These are phyloP conservation scores for Mycena venus DNA, from an alignment of 768 basidiomycete genomes.

Conservation along the genomic window DNA sequence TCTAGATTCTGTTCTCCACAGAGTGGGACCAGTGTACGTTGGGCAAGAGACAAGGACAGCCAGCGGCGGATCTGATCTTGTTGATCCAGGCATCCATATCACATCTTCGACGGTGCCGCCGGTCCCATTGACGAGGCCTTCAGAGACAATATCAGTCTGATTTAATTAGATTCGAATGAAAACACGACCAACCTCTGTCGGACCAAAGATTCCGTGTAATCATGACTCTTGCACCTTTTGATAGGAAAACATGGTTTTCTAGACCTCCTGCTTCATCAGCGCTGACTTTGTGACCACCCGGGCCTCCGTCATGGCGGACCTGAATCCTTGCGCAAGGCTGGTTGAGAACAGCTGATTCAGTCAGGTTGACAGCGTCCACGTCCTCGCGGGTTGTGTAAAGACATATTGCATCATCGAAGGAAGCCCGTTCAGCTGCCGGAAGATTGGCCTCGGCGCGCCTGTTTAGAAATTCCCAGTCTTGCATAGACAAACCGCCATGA, in stretches of 20 bases:
- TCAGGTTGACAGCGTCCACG: too few relatives aligned
- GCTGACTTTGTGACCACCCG: background rate
- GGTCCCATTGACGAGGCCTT: conserved; percentile 33
- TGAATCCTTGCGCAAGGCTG: too few relatives aligned
- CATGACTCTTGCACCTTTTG: conserved; percentile 24
- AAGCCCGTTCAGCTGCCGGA: too few relatives aligned
- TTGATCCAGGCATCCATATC: conserved; percentile 25
- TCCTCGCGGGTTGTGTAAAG: conserved; percentile 20
- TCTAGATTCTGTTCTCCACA: conserved; percentile 17
- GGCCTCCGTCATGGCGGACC: too few relatives aligned
- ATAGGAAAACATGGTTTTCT: background rate
- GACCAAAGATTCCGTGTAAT: conserved; percentile 21
- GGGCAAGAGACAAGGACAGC: conserved; percentile 33
- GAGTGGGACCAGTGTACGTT: conserved; percentile 34
- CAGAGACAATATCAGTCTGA: too few relatives aligned
- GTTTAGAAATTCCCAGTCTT: too few relatives aligned
- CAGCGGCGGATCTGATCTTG: conserved; percentile 24
- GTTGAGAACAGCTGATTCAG: too few relatives aligned
- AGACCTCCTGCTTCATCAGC: conserved; percentile 15
- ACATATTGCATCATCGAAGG: conserved; percentile 18
- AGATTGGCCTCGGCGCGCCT: too few relatives aligned
- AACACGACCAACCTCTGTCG: conserved; percentile 1
- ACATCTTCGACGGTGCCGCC: conserved; percentile 29
- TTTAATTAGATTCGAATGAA: too few relatives aligned
- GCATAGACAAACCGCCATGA: background rate